Conservation (phyloP, 2,329 filamentous ascomycete genomes). For the Trichoderma atroviride region DNA sequence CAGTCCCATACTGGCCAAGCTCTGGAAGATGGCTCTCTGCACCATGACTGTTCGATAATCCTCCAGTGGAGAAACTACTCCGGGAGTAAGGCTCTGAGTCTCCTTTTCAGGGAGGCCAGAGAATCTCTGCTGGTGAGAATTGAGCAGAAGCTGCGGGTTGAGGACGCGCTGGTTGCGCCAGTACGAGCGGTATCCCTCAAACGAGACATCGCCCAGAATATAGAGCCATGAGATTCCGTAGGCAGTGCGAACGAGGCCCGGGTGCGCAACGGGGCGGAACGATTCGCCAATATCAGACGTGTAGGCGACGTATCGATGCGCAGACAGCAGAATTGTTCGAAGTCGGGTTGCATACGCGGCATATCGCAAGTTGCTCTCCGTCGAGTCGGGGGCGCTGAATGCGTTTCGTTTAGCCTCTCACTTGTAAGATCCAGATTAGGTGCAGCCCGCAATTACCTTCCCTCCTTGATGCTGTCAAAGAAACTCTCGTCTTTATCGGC, state of each 20-base stretch:
- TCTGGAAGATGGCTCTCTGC: slow-evolving; percentile 88
- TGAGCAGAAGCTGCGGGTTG: slow-evolving; percentile 66
- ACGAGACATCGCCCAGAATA: slow-evolving; percentile 82
- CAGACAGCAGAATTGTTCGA: slow-evolving; percentile 83
- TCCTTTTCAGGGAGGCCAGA: slow-evolving; percentile 48
- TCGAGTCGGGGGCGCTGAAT: slow-evolving; percentile 65
- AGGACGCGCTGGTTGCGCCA: slow-evolving; percentile 77
- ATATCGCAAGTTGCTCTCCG: slow-evolving; percentile 84
- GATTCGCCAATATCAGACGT: slow-evolving; percentile 96
- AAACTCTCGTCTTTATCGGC: slow-evolving; percentile 69
- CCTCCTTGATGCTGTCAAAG: slow-evolving; percentile 76
- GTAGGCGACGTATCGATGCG: slow-evolving; percentile 95
- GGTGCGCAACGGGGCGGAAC: slow-evolving; percentile 90
- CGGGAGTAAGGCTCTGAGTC: slow-evolving; percentile 40
- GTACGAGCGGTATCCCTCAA: slow-evolving; percentile 96
- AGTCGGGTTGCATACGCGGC: slow-evolving; percentile 87
- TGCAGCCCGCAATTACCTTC: slow-evolving; percentile 60
- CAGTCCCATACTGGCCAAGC: slow-evolving; percentile 87
- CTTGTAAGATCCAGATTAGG: not conserved
- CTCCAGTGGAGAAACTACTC: slow-evolving; percentile 69
- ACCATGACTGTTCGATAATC: slow-evolving; percentile 91
- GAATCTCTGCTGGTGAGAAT: slow-evolving; percentile 51
- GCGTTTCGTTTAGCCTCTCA: not conserved
- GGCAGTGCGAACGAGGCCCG: slow-evolving; percentile 75
- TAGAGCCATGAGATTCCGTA: slow-evolving; percentile 95